These are phyloP conservation scores for Fusarium sp. DNA, from an alignment of 2,329 filamentous ascomycete genomes.

Conservation along the genomic window DNA sequence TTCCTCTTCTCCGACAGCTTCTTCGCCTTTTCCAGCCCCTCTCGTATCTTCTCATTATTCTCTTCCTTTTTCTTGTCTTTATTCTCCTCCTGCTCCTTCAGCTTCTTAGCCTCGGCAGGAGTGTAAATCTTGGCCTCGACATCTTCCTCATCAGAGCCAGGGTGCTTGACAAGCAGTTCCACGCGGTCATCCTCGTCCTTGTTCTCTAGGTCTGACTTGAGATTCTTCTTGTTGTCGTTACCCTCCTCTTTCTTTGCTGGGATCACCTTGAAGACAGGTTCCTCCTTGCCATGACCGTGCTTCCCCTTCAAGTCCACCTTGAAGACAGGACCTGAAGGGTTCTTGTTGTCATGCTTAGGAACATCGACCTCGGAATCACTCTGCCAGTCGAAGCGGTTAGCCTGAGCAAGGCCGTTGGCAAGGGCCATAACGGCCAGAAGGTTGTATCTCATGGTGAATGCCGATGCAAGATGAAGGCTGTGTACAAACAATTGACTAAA, in stretches of 20 bases:
- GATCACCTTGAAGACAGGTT: not conserved
- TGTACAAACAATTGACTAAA: slow-evolving; percentile 29
- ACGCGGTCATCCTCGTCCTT: slow-evolving; percentile 17
- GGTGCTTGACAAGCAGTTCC: slow-evolving; percentile 12
- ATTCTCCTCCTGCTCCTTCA: slow-evolving; percentile 2
- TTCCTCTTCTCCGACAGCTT: not conserved
- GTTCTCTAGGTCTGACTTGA: slow-evolving; percentile 9
- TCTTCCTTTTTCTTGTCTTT: not conserved
- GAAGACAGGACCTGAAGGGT: slow-evolving; percentile 1
- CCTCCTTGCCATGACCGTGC: not conserved
- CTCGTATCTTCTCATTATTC: not conserved
- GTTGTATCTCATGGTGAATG: slow-evolving; percentile 44
- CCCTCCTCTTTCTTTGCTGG: not conserved
- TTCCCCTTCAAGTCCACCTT: slow-evolving; percentile 7
- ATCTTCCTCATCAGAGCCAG: not conserved
- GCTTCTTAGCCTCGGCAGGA: slow-evolving; percentile 5
- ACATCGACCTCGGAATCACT: slow-evolving; percentile 15
- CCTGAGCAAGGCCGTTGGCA: slow-evolving; percentile 43
- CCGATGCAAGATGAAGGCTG: not conserved
- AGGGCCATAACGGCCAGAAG: slow-evolving; percentile 46
- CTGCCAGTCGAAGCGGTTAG: slow-evolving; percentile 26
- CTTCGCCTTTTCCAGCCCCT: not conserved
- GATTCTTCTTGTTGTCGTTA: not conserved
- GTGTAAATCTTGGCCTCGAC: slow-evolving; percentile 4
- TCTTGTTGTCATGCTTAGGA: slow-evolving; percentile 4